Evolutionary conservation across 1,139 yeast species (phyloP).

Genomic region (Yamadazyma aaseri): DNA sequence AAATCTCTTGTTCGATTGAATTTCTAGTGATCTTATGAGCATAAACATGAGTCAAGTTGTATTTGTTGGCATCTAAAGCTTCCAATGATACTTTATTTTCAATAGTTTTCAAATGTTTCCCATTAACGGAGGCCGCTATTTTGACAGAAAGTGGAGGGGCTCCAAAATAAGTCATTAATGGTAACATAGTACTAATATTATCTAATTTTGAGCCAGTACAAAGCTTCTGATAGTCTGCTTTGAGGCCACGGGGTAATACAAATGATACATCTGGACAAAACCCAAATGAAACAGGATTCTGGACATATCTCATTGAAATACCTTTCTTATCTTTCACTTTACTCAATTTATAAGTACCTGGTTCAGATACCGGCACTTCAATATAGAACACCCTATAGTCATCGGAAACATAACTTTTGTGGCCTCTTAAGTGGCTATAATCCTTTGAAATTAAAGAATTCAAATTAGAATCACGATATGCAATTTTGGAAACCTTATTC

Average conservation of each 20-base stretch:
- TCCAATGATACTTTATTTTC: constrained; percentile 22
- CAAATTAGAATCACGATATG: constrained; percentile 59
- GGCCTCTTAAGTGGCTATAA: constrained; percentile 32
- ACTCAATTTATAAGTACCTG: constrained; percentile 73
- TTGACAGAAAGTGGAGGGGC: constrained; percentile 72
- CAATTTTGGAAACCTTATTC: constrained; percentile 45
- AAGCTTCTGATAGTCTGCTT: constrained; percentile 34
- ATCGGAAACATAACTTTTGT: constrained; percentile 20
- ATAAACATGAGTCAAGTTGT: constrained; percentile 10
- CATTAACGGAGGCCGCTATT: constrained; percentile 58
- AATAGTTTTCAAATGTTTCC: constrained; percentile 28
- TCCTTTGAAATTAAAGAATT: constrained; percentile 42
- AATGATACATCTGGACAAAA: constrained; percentile 73
- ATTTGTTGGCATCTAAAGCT: constrained; percentile 9
- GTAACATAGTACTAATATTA: constrained; percentile 39
- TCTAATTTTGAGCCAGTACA: constrained; percentile 51
- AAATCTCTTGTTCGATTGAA: constrained; percentile 34
- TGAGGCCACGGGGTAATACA: constrained; percentile 27
- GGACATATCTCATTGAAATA: constrained; percentile 61
- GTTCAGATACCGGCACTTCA: constrained; percentile 57
- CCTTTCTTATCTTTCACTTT: constrained; percentile 66
- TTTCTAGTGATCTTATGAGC: constrained; percentile 30
- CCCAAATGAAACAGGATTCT: constrained; percentile 65
- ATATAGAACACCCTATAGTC: constrained; percentile 43
- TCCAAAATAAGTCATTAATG: constrained; percentile 59